Evolutionary conservation across 352 stramenopile genomes (phyloP).

Genomic region (Pythium phragmitis): DNA sequence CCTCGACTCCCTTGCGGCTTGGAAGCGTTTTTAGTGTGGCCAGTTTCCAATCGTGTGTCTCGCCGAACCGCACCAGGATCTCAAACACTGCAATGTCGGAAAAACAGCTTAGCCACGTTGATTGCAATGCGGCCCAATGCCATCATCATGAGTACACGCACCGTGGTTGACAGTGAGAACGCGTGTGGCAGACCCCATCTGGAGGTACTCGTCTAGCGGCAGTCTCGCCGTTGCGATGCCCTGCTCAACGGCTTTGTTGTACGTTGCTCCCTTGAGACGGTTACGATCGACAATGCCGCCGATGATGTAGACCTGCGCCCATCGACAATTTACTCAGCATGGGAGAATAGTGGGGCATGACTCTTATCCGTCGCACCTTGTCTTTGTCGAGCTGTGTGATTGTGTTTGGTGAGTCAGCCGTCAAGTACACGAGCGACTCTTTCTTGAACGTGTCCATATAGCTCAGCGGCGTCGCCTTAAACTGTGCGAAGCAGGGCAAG

Average conservation of each 20-base stretch:
- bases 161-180: constrained; percentile 90
- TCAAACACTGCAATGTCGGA: constrained; percentile 63
- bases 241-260: constrained; percentile 89
- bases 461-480: constrained; percentile 49
- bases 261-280: constrained; percentile 92
- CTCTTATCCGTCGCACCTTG: constrained; percentile 42
- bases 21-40: constrained; percentile 68
- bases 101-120: neutral
- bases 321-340: neutral
- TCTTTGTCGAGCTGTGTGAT: constrained; percentile 84
- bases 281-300: constrained; percentile 97
- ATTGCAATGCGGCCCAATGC: neutral
- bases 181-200: constrained; percentile 70
- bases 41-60: constrained; percentile 73
- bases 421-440: constrained; percentile 93
- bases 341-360: neutral
- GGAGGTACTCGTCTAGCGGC: constrained; percentile 83
- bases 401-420: constrained; percentile 92
- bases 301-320: constrained; percentile 91
- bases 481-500: constrained; percentile 30
- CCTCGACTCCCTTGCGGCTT: constrained; percentile 61
- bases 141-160: constrained; percentile 24
- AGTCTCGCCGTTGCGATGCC: constrained; percentile 92
- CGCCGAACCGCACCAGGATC: constrained; percentile 70
- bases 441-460: constrained; percentile 81